Evolutionary conservation across 192 early-diverging fungal genomes (phyloP), one percentile per base, ranked within the genome.

Genomic region (Coemansia sp.): DNA sequence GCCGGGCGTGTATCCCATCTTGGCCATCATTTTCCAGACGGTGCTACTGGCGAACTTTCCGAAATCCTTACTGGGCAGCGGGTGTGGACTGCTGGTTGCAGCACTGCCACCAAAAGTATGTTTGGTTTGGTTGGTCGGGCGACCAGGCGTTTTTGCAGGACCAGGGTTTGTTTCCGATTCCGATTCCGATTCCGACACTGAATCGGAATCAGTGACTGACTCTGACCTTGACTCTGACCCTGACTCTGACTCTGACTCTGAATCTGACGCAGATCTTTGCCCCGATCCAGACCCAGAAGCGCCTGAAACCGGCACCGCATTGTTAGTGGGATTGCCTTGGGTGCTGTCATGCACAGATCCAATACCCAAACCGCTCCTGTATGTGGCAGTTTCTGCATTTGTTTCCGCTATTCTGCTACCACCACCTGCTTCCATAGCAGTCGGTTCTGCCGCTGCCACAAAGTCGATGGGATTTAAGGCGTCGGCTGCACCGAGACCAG

Each of bases 1-100:
- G 16, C 97, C 97, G 25, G 78, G 81, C 66, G 85, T 85, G 87
- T 91, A 99, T 33, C 96, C 96, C 92, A 95, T 94, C 65, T 91
- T 93, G 56, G 88, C 77, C 85, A 99, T 83, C 87, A 96, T 88
- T 34, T 87, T 88, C 71, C 89, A 80, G 48, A 91, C 93, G 5
- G 87, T 86, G 55, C 88, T 84, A 31, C 85, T 87, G 18, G 89
- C 89, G 68, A 95, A 98, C 48, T 87, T 88, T 10, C 86, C 94
- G 89, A 96, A 97, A n/a, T 91, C 91, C 52, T 82, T 82, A 56
- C 61, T 73, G 7, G 61, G 56, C 38, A 60, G 50, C 48, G 29
- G 34, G 25, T 57, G 31, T 33, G 28, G 25, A 12, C 30, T 29
- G 51, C 11, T 34, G 31, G 11, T 22, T 60, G 36, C 38, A 38